phyloP scores from a whole-genome alignment of 1,284 basidiomycete genomes.

The Ceratobasidium sp. region DNA sequence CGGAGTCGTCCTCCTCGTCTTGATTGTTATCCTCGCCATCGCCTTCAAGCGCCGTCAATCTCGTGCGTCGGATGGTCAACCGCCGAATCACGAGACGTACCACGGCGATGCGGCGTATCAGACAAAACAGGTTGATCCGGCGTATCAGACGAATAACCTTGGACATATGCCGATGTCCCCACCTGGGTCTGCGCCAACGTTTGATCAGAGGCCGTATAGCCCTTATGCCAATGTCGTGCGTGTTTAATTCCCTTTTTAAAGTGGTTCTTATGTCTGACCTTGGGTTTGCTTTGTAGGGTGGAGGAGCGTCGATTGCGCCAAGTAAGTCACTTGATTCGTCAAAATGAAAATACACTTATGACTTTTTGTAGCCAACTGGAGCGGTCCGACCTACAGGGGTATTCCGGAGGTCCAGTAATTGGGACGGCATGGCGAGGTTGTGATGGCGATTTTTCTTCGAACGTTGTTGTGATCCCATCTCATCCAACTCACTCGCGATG shows the following conservation, averaged over 20 bases:
- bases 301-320: not conserved
- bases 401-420: not conserved
- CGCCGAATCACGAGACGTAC: not conserved
- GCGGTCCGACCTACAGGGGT: not conserved
- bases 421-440: not conserved
- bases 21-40: not conserved
- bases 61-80: not conserved
- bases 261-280: not conserved
- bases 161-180: not conserved
- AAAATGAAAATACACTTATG: not conserved
- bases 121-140: not conserved
- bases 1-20: not conserved
- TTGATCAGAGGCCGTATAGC: not conserved
- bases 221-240: not conserved
- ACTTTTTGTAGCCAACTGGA: not conserved
- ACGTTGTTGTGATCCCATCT: too few species aligned
- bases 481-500: too few species aligned
- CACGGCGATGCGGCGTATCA: not conserved
- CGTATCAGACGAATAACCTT: not conserved
- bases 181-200: too few species aligned
- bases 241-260: not conserved
- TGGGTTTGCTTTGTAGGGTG: not conserved
- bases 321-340: not conserved
- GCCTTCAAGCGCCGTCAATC: not conserved
- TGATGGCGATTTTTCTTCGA: not conserved